Evolutionary conservation across 305 asterid species (phyloP), one percentile per base, ranked within the genome.

Genomic region (Fraxinus baroniana): DNA sequence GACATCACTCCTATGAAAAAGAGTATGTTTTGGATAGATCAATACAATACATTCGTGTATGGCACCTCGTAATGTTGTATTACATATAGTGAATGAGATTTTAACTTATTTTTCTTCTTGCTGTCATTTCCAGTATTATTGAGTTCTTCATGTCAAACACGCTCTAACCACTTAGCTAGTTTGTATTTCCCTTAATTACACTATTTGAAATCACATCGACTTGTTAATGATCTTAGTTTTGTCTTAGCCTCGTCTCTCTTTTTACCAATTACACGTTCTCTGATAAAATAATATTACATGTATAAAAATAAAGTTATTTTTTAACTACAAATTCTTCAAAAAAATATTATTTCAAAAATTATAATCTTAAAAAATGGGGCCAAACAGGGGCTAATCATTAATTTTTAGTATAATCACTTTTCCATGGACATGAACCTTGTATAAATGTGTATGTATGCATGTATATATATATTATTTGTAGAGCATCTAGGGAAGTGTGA

Each of bases 401-500:
- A 10, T 28, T 64, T 64, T 20, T 24, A 64, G 32, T 2, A 20
- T 24, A 64, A 7, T 9, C 73, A 20, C 10, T 7, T 12, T 3
- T 20, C 15, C 32, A 24, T 62, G 0, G 24, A 18, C 72, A 22
- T 10, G 30, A 62, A 22, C 24, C 72, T 33, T 22, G 4, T 49
- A 4, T 49, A 49, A 49, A 49, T 49, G 60, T 49, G 7, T 13
- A 15, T 49, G 60, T 15, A 49, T 4, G 7, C 2, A 37, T 52
- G 20, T 52, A 52, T 17, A n/a, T 1, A 18, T 2, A 18, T 57
- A 7, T n/a, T 18, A 20, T 2, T 90, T 74, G 84, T 84, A 83
- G 95, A 90, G 89, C 95, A 90, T 91, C 87, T 95, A 80, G 97
- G 98, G 94, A 91, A 95, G 92, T 81, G 98, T 76, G 93, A 95